Conservation (phyloP, 352 stramenopile species). For the Globisporangium lucens region DNA sequence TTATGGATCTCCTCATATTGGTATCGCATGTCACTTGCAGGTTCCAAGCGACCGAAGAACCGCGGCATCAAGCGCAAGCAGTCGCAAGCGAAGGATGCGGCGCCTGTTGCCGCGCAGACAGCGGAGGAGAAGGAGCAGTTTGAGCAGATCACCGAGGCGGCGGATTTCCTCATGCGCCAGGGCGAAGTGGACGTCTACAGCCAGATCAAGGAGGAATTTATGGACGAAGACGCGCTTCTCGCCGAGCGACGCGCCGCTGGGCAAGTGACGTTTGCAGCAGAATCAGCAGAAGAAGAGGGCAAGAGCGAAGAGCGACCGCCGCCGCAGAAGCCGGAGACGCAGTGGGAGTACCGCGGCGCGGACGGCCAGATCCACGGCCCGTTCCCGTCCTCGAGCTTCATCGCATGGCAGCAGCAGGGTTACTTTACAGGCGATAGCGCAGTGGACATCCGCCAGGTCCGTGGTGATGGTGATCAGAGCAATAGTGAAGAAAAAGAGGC, state of each 20-base stretch:
- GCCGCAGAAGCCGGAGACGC: conserved; percentile 31
- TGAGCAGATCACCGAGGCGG: conserved; percentile 72
- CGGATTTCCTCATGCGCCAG: conserved; percentile 73
- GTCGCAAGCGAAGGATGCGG: conserved; percentile 23
- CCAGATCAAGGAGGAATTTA: conserved; percentile 80
- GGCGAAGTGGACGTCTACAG: conserved; percentile 81
- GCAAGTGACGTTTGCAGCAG: conserved; percentile 27
- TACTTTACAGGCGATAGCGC: conserved; percentile 76
- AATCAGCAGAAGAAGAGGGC: conserved; percentile 23
- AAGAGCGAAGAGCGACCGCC: conserved; percentile 45
- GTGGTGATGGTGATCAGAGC: neutral
- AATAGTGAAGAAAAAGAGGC: neutral
- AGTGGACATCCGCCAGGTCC: conserved; percentile 66
- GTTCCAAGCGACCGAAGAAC: conserved; percentile 51
- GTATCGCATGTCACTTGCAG: conserved; percentile 6
- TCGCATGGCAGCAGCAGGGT: conserved; percentile 78
- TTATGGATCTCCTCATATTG: neutral
- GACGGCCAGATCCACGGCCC: conserved; percentile 75
- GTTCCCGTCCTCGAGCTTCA: conserved; percentile 64
- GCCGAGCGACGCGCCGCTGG: conserved; percentile 27
- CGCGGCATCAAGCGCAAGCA: conserved; percentile 60
- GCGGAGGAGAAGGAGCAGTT: conserved; percentile 77
- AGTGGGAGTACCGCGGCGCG: conserved; percentile 79
- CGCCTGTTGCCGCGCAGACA: conserved; percentile 30
- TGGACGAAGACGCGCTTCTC: conserved; percentile 56